Evolutionary conservation across 1,284 basidiomycete species (phyloP).

Genomic region (Anthracocystis panici-leucophaei): DNA sequence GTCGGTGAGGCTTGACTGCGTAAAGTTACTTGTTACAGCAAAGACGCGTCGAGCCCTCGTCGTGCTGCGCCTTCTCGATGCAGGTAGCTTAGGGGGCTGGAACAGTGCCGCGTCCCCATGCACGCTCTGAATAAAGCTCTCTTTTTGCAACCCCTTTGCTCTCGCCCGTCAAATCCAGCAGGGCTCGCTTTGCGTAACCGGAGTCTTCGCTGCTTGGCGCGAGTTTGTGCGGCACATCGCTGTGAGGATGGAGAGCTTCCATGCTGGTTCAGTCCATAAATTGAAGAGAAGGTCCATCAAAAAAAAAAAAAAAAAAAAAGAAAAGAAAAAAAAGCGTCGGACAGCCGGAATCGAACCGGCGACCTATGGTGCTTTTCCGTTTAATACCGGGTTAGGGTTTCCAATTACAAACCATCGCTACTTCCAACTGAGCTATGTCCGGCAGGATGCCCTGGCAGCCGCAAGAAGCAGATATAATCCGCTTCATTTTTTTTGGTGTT

Average conservation of each 20-base stretch:
- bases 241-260: too few species aligned
- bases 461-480: not conserved
- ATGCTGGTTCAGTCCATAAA: not conserved
- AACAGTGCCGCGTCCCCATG: not conserved
- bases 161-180: not conserved
- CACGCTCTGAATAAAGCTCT: not conserved
- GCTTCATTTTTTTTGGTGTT: too few species aligned
- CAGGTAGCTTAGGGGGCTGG: not conserved
- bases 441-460: not conserved
- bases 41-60: too few species aligned
- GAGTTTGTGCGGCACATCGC: too few species aligned
- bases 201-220: too few species aligned
- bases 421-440: conserved; percentile 60
- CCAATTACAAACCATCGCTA: conserved; percentile 60
- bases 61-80: too few species aligned
- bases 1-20: too few species aligned
- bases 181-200: not conserved
- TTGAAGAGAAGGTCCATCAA: not conserved
- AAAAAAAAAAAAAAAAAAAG: too few species aligned
- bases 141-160: not conserved
- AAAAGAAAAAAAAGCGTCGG: conserved; percentile 43
- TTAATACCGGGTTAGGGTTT: conserved; percentile 51
- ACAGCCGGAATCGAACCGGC: conserved; percentile 59
- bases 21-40: too few species aligned
- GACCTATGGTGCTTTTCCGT: conserved; percentile 56